phyloP scores from a whole-genome alignment of 768 basidiomycete genomes.

The Scleroderma citrinum region DNA sequence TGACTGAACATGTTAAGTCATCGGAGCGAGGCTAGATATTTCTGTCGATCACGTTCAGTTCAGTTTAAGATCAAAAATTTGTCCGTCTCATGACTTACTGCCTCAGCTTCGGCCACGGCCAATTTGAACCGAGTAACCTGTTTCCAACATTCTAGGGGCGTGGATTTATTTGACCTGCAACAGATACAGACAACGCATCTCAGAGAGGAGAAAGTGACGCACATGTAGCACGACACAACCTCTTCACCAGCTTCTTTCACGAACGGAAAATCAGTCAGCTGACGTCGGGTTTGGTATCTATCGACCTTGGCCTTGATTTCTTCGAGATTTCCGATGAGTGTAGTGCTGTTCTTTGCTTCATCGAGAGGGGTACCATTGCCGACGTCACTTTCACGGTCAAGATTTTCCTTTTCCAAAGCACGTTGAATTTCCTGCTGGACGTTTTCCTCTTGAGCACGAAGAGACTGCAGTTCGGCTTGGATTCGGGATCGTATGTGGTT shows the following conservation, averaged over 20 bases:
- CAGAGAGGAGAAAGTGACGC: slow-evolving; percentile 18
- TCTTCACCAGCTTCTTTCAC: slow-evolving; percentile 54
- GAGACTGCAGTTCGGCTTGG: slow-evolving; percentile 54
- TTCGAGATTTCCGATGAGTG: slow-evolving; percentile 69
- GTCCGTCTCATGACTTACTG: slow-evolving; percentile 36
- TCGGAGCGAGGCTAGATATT: slow-evolving; percentile 56
- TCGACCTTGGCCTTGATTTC: slow-evolving; percentile 70
- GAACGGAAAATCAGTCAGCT: slow-evolving; percentile 48
- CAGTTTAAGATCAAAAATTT: slow-evolving; percentile 1
- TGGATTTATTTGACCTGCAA: slow-evolving; percentile 36
- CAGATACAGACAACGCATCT: slow-evolving; percentile 3
- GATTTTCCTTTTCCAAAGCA: slow-evolving; percentile 83
- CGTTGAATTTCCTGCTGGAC: slow-evolving; percentile 69
- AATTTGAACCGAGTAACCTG: slow-evolving; percentile 67
- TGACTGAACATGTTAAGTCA: neutral
- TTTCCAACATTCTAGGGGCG: slow-evolving; percentile 68
- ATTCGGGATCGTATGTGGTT: slow-evolving; percentile 68
- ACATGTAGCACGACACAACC: slow-evolving; percentile 75
- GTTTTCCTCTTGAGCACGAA: slow-evolving; percentile 63
- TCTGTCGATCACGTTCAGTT: slow-evolving; percentile 32
- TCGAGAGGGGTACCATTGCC: slow-evolving; percentile 37
- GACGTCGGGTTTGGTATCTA: slow-evolving; percentile 53
- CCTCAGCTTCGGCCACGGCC: slow-evolving; percentile 62
- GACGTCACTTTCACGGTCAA: slow-evolving; percentile 62
- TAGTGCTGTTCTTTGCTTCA: slow-evolving; percentile 51